These are phyloP conservation scores for Eutypella sp. DNA, from an alignment of 2,329 filamentous ascomycete genomes.

Conservation along the genomic window DNA sequence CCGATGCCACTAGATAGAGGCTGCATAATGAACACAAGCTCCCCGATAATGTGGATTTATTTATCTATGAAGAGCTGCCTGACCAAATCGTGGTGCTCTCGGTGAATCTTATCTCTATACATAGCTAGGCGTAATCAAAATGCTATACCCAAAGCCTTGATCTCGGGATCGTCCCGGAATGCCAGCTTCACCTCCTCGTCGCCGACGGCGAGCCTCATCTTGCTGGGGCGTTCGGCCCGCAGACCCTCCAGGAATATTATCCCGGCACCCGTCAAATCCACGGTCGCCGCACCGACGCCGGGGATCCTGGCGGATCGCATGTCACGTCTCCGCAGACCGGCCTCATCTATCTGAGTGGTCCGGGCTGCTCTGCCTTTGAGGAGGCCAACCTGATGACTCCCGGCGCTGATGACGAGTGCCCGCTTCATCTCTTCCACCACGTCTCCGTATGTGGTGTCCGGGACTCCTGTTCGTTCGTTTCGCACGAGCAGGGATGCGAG, in stretches of 20 bases:
- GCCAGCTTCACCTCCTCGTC: constrained; percentile 89
- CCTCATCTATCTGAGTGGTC: background rate
- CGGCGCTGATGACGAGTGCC: constrained; percentile 57
- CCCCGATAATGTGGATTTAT: constrained; percentile 1
- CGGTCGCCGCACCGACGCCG: constrained; percentile 63
- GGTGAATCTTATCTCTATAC: constrained; percentile 7
- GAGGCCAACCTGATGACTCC: constrained; percentile 56
- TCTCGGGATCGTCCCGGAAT: constrained; percentile 81
- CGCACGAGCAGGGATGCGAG: constrained; percentile 76
- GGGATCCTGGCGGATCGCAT: constrained; percentile 16
- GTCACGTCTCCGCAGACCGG: constrained; percentile 19
- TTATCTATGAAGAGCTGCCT: background rate
- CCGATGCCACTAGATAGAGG: too few relatives aligned
- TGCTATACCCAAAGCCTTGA: constrained; percentile 69
- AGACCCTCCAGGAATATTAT: constrained; percentile 79
- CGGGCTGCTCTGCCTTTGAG: constrained; percentile 31
- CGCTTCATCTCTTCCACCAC: constrained; percentile 80
- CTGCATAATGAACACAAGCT: too few relatives aligned
- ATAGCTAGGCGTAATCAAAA: constrained; percentile 26
- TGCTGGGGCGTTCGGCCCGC: constrained; percentile 78
- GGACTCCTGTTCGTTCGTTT: constrained; percentile 75
- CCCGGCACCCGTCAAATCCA: constrained; percentile 81
- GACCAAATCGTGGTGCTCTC: constrained; percentile 2
- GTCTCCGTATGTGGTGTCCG: constrained; percentile 84
- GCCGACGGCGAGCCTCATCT: constrained; percentile 78